Percentiles rank a stretch among this genome's conserved stretches.
phyloP scores from a whole-genome alignment of 345 rosid species.

The Bruguiera gymnorhiza region DNA sequence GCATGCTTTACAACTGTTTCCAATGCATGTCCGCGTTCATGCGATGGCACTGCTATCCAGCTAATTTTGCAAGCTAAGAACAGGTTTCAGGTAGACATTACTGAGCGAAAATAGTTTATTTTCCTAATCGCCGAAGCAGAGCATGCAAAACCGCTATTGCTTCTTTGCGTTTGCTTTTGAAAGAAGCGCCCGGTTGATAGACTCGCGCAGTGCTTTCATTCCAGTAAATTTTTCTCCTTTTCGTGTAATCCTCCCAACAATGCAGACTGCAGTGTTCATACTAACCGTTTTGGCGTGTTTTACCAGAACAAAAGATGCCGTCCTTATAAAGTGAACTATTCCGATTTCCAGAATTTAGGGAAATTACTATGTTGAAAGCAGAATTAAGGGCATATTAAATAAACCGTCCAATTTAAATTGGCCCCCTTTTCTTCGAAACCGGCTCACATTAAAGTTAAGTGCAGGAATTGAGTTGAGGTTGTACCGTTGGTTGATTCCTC shows the following conservation, averaged over 20 bases:
- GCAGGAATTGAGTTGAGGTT: neutral
- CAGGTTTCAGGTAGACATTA: too few species aligned
- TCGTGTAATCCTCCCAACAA: neutral
- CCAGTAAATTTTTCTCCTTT: constrained; percentile 1
- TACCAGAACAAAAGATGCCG: too few species aligned
- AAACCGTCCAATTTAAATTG: neutral
- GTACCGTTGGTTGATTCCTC: too few species aligned
- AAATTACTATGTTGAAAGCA: neutral
- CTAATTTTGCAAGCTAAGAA: neutral
- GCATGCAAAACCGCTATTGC: neutral
- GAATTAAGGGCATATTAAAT: neutral
- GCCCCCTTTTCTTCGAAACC: neutral
- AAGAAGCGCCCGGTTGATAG: neutral
- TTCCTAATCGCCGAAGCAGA: neutral
- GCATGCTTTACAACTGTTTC: too few species aligned
- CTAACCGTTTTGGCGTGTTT: too few species aligned
- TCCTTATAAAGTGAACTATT: neutral
- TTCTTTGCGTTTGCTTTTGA: constrained; percentile 8
- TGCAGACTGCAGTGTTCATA: constrained; percentile 3
- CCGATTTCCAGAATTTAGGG: neutral
- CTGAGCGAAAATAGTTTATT: neutral
- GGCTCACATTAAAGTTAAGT: neutral
- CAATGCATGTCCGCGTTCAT: too few species aligned
- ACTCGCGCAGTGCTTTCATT: neutral
- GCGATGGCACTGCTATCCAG: neutral